Percentiles rank a stretch among this genome's conserved stretches.
These are phyloP conservation scores for Quercus parvula DNA, from an alignment of 306 rosid genomes.

Conservation along the genomic window DNA sequence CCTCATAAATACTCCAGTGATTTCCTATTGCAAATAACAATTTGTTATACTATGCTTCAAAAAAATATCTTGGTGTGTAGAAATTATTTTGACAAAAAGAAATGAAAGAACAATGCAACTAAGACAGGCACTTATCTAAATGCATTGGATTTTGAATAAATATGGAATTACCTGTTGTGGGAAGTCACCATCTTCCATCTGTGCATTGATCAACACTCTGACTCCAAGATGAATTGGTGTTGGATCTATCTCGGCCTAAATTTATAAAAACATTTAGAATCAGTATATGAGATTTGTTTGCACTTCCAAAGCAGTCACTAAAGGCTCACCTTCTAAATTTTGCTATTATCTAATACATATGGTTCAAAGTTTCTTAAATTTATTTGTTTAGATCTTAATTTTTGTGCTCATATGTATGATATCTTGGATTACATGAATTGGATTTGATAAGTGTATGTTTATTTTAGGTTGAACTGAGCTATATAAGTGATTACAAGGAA, in stretches of 20 bases:
- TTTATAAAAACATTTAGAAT: constrained; percentile 7
- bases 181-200: constrained; percentile 74
- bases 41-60: not conserved
- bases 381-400: not conserved
- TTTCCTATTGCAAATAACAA: constrained; percentile 31
- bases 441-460: too few species aligned
- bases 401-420: not conserved
- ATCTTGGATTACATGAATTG: too few species aligned
- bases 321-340: too few species aligned
- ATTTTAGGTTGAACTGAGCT: too few species aligned
- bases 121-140: not conserved
- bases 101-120: not conserved
- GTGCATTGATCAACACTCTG: constrained; percentile 52
- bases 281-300: not conserved
- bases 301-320: not conserved
- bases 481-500: too few species aligned
- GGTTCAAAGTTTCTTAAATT: not conserved
- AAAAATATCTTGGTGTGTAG: not conserved
- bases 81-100: not conserved
- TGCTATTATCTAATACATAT: not conserved
- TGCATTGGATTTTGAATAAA: not conserved
- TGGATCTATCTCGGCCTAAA: constrained; percentile 52
- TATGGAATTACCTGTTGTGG: constrained; percentile 51
- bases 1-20: constrained; percentile 52
- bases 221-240: constrained; percentile 59